Evolutionary conservation across 164 flowering plant genomes (phyloP), one percentile per base, ranked within the genome.

Genomic region (Tetrastigma voinierianum): DNA sequence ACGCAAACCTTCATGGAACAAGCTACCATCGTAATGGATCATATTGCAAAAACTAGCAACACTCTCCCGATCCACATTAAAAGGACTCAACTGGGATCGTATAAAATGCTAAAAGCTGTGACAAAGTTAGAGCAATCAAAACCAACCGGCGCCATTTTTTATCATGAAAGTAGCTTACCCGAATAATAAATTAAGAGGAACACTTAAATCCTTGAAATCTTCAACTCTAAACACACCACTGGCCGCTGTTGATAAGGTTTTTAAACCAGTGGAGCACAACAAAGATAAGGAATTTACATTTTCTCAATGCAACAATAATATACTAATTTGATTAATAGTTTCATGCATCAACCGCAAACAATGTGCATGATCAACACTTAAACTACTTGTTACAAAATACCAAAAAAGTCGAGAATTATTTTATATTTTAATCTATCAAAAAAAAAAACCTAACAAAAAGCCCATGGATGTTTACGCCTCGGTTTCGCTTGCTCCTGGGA

Each of bases 171-270:
- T 65, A 16, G 44, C 70, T 68, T 69, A 89, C 98, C 94, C 91
- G 98, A 78, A 90, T 70, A 69, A 95, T 68, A 25, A 97, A 97
- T 66, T 97, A 80, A 95, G 84, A 65, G 97, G 99, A 79, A 90
- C 88, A 47, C 52, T 56, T 59, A 95, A 75, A 76, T 78, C 83
- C 67, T 73, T 78, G 65, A 81, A 89, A 74, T 90, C 90, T 68
- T 89, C 90, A 69, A 69, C 66, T 64, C 79, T n/a, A 70, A 92
- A 95, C 59, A 84, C 85, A 64, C 92, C 53, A 96, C 99, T n/a
- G n/a, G n/a, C n/a, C n/a, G n/a, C 97, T 94, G 87, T 43, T n/a
- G n/a, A n/a, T n/a, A n/a, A 44, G 18, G 47, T 59, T 56, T 25
- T 13, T 11, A 23, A 17, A 64, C 43, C 13, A 64, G 16, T n/a